Percentiles rank a stretch among this genome's conserved stretches.
Evolutionary conservation across 2,329 filamentous ascomycete genomes (phyloP).

Genomic region (Pseudophaeomoniella oleicola): DNA sequence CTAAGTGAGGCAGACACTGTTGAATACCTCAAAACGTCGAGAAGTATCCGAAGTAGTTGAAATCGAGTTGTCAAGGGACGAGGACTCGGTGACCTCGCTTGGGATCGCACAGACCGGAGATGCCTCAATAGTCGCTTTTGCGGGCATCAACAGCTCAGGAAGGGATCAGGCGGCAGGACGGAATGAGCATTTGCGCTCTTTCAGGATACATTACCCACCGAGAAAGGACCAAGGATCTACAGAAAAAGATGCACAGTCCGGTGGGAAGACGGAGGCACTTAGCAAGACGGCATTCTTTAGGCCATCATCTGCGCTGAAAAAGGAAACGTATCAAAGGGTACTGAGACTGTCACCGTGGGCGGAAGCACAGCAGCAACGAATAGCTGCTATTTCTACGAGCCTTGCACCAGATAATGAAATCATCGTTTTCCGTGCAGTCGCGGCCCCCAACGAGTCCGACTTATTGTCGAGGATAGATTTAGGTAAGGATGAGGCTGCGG

Average conservation of each 20-base stretch:
- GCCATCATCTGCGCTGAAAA: conserved; percentile 25
- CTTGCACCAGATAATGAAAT: conserved; percentile 64
- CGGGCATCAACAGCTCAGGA: conserved; percentile 72
- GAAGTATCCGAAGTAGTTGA: conserved; percentile 54
- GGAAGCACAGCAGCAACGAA: conserved; percentile 39
- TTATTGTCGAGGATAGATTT: conserved; percentile 40
- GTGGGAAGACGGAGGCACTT: conserved; percentile 12
- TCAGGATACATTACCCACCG: conserved; percentile 46
- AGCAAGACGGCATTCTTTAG: conserved; percentile 18
- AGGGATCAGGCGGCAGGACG: conserved; percentile 57
- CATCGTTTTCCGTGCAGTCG: conserved; percentile 59
- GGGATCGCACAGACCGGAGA: conserved; percentile 50
- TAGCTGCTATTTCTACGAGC: conserved; percentile 68
- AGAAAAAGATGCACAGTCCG: conserved; percentile 7
- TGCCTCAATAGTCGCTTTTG: conserved; percentile 43
- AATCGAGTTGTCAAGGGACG: conserved; percentile 63
- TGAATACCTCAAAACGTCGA: conserved; percentile 53
- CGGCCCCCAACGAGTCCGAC: conserved; percentile 34
- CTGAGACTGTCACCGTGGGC: conserved; percentile 41
- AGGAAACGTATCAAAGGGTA: conserved; percentile 46
- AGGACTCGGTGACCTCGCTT: conserved; percentile 79
- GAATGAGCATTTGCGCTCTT: conserved; percentile 73
- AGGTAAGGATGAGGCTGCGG: conserved; percentile 34
- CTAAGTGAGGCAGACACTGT: conserved; percentile 39
- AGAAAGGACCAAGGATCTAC: conserved; percentile 11